Base-by-base conservation (phyloP, 306 rosid genomes). In the Dalbergia oliveri region DNA sequence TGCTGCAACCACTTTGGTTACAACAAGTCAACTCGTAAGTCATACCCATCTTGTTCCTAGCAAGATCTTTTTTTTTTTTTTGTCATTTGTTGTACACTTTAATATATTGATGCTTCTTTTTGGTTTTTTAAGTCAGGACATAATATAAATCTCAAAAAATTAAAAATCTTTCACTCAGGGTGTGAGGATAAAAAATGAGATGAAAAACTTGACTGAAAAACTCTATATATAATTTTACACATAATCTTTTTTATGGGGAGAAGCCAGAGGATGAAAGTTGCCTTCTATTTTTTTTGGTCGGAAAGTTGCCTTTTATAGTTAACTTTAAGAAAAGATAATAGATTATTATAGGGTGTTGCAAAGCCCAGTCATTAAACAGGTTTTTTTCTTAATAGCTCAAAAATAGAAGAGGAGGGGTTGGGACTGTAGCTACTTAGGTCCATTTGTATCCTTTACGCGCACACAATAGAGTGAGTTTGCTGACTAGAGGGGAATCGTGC, bases 1-100 rank as follows among this genome's bases (percentile, higher is more conserved):
- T 91, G 89, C 84, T 39, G 81, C 49, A 70, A 43, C 8, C 91
- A 86, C 76, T 91, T 93, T 44, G 98, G 91, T 74, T 88, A 53
- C 84, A 68, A 57, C 12, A 82, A 43, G 19, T 80, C 88, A 53
- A 65, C 89, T 35, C 83, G 98, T 93, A 87, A 84, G 97, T 72
- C 62, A 16, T 62, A 14, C 45, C 8, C 44, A 41, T 64, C 71
- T 47, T 84, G 13, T 44, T 56, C 67, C n/a, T 66, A 19, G 23
- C 58, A 21, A 23, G 31, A 21, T 0, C 23, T 21, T 21, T 2
- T 26, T 26, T 9, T 26, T 9, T 44, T 18, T 16, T 44, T 79
- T 12, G 33, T 9, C 59, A 45, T 61, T 61, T 10, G 4, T 63
- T 37, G 43, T 15, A 35, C 10, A 18, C 23, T 11, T 39, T 59